Percentiles rank a stretch among this genome's conserved stretches.
phyloP scores from a whole-genome alignment of 345 rosid genomes.

The Gossypium bickii region DNA sequence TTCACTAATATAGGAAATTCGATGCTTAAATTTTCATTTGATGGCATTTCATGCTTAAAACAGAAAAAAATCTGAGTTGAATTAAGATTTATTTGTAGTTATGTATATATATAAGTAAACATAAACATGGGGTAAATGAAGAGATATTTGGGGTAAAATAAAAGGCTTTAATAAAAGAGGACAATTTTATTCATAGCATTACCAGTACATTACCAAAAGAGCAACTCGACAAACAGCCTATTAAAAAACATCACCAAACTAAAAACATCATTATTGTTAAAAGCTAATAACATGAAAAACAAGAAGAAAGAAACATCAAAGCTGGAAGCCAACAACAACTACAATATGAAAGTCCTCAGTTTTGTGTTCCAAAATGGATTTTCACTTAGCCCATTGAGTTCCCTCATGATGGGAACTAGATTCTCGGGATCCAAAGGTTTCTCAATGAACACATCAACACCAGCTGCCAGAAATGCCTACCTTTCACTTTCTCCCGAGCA shows the following conservation, averaged over 20 bases:
- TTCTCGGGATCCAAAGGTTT: slow-evolving; percentile 5
- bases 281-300: too few relatives aligned
- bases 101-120: too few relatives aligned
- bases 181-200: background rate
- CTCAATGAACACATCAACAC: background rate
- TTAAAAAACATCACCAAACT: background rate
- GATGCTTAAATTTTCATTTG: too few relatives aligned
- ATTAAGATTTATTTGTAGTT: too few relatives aligned
- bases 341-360: background rate
- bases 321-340: background rate
- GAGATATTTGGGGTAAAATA: background rate
- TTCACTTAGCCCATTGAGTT: background rate
- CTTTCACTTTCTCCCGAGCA: background rate
- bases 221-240: background rate
- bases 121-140: too few relatives aligned
- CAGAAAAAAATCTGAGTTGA: too few relatives aligned
- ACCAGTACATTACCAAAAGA: background rate
- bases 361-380: background rate
- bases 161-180: background rate
- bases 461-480: slow-evolving; percentile 15
- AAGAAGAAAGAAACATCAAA: background rate
- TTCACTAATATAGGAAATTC: too few relatives aligned
- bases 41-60: too few relatives aligned
- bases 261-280: background rate
- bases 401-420: slow-evolving; percentile 13